These are phyloP conservation scores for Colletotrichum eremochloae DNA, from an alignment of 2,329 filamentous ascomycete genomes.

Conservation along the genomic window DNA sequence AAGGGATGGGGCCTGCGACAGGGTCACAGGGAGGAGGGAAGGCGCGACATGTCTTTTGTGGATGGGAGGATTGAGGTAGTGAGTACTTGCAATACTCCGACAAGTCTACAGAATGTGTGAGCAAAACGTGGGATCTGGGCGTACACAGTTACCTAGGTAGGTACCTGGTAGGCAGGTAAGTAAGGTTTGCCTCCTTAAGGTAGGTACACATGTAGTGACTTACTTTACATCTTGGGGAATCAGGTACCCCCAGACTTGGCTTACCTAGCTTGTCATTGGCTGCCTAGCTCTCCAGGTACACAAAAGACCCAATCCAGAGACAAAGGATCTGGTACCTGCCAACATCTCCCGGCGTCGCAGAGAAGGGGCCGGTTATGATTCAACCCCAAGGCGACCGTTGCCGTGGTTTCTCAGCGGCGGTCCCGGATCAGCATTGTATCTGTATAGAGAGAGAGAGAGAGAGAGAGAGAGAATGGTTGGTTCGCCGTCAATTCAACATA, in stretches of 20 bases:
- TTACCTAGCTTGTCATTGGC: conserved; percentile 13
- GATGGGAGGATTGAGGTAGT: conserved; percentile 20
- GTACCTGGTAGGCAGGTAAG: too few species aligned
- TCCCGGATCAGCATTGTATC: conserved; percentile 8
- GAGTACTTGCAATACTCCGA: background rate
- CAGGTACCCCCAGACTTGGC: conserved; percentile 27
- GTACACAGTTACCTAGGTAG: background rate
- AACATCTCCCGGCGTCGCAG: conserved; percentile 8
- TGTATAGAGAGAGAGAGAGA: too few species aligned
- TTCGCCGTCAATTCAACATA: background rate
- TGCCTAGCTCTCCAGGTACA: conserved; percentile 6
- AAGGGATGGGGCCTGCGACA: conserved; percentile 42
- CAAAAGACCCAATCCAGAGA: conserved; percentile 16
- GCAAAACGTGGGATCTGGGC: background rate
- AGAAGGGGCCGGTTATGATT: background rate
- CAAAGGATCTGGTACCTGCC: conserved; percentile 8
- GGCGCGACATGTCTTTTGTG: conserved; percentile 38
- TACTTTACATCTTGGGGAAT: conserved; percentile 18
- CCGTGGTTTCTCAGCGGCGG: conserved; percentile 16
- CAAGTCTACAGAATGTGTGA: background rate
- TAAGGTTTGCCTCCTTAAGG: too few species aligned
- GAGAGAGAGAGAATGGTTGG: background rate
- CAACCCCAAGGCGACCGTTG: background rate
- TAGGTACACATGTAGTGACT: too few species aligned
- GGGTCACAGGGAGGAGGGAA: conserved; percentile 27